phyloP scores from a whole-genome alignment of 495 filamentous ascomycete species.

The Terfezia boudieri region DNA sequence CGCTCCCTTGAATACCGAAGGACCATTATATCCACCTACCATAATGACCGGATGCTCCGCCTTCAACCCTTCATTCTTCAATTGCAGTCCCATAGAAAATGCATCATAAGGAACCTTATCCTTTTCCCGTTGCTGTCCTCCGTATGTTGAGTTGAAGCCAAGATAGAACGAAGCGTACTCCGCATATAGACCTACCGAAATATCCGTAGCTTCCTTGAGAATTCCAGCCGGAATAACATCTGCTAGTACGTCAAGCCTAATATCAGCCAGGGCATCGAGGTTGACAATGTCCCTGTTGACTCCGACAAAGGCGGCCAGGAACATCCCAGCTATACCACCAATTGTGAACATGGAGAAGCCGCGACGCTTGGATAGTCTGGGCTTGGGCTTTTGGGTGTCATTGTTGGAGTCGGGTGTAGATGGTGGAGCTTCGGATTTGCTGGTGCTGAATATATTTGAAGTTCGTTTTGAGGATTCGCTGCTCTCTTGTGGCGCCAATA shows the following conservation, averaged over 20 bases:
- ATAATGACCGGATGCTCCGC: slow-evolving; percentile 81
- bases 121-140: slow-evolving; percentile 48
- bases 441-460: too few relatives aligned
- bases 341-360: slow-evolving; percentile 15
- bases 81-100: slow-evolving; percentile 68
- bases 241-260: slow-evolving; percentile 23
- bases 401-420: too few relatives aligned
- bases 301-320: slow-evolving; percentile 11
- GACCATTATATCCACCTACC: slow-evolving; percentile 25
- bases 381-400: not conserved
- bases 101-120: slow-evolving; percentile 80
- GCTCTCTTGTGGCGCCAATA: too few relatives aligned
- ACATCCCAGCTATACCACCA: slow-evolving; percentile 11
- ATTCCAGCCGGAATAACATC: slow-evolving; percentile 50
- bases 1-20: too few relatives aligned
- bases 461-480: too few relatives aligned
- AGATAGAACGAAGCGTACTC: not conserved
- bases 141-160: not conserved
- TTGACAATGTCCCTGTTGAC: slow-evolving; percentile 15
- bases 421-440: too few relatives aligned
- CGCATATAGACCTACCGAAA: slow-evolving; percentile 31
- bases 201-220: slow-evolving; percentile 42
- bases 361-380: slow-evolving; percentile 8
- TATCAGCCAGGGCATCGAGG: slow-evolving; percentile 6
- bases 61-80: slow-evolving; percentile 57